These are phyloP conservation scores for Solanum infundibuliforme DNA, from an alignment of 257 asterid species.

Conservation along the genomic window DNA sequence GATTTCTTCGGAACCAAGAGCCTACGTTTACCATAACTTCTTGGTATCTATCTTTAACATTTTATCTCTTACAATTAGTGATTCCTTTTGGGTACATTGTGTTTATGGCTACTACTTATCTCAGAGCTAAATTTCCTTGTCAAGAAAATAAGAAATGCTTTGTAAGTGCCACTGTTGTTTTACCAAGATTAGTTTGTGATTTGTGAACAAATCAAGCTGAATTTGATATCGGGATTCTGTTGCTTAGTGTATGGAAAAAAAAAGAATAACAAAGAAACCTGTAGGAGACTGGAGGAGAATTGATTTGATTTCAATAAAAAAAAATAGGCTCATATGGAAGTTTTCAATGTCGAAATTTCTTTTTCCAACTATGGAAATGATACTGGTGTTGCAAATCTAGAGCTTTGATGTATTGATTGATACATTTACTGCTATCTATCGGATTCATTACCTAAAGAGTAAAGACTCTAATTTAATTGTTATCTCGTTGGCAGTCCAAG, in stretches of 20 bases:
- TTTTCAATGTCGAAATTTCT: neutral
- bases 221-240: neutral
- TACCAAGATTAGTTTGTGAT: neutral
- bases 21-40: conserved; percentile 68
- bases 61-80: neutral
- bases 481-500: conserved; percentile 47
- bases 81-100: neutral
- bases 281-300: neutral
- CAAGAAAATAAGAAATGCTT: neutral
- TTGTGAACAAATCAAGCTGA: neutral
- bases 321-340: neutral
- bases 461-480: neutral
- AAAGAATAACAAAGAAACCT: neutral
- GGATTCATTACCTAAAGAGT: neutral
- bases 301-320: neutral
- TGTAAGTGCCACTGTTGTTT: neutral
- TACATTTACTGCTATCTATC: neutral
- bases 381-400: neutral
- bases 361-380: neutral
- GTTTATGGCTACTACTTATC: neutral
- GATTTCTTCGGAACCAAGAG: conserved; percentile 96
- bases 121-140: neutral
- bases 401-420: neutral
- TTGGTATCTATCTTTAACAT: conserved; percentile 35
- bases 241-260: neutral